Base-by-base conservation (phyloP, 1,284 basidiomycete genomes). In the Stereum hirsutum region DNA sequence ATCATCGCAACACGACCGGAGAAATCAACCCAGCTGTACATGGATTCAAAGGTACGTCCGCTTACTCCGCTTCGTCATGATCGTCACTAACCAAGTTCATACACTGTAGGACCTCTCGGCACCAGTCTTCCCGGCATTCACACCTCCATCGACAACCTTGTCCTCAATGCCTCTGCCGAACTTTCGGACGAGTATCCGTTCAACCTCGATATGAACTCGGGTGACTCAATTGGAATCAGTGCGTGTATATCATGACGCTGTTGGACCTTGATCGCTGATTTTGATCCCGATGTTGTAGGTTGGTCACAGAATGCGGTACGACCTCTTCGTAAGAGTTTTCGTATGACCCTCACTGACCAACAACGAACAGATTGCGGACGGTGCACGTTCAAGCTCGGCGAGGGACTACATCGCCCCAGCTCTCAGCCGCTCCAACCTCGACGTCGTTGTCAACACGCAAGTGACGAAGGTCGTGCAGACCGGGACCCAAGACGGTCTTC, bases 311-410 rank as follows among this genome's bases (percentile, higher is more conserved):
- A 8, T 11, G 20, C 32, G 7, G 32, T 34, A 17, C 15, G 32
- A 19, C n/a, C 8, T 4, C 32, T 7, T 19, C 8, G 8, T 34
- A 15, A 34, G n/a, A 8, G 10, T 10, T 19, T 8, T 10, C 15
- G 20, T 17, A 14, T 34, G 54, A 21, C 57, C 43, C 39, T 28
- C 41, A 12, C 50, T 52, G 31, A 49, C 42, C 10, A n/a, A n/a
- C n/a, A n/a, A n/a, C n/a, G n/a, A n/a, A n/a, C 50, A 55, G 2
- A 51, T 57, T 15, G 42, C 51, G 3, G 44, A 54, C 24, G 61
- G 59, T 6, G 47, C 47, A n/a, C 52, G 63, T 36, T 58, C 56
- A 31, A 62, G 59, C 46, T 52, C 63, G 11, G 59, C 60, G 1
- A 58, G 59, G 3, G 54, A 57, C 2, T 64, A 64, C 42, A 46